phyloP scores from a whole-genome alignment of 352 stramenopile species.

The Aphanomyces euteiches region DNA sequence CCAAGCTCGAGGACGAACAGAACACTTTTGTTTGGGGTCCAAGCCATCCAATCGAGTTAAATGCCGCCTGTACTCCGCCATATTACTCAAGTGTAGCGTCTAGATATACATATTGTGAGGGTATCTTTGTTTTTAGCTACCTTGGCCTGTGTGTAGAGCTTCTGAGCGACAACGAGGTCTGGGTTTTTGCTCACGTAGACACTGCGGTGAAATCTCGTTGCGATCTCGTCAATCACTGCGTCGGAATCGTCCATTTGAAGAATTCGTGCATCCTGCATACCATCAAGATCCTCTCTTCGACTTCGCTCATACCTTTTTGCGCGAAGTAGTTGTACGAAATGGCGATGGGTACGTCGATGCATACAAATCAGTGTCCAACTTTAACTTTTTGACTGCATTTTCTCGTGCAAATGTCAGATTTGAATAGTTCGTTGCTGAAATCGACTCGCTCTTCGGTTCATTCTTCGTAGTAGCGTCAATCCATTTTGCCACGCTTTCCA shows the following conservation, averaged over 20 bases:
- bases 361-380: constrained; percentile 23
- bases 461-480: background rate
- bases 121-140: background rate
- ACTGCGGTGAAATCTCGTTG: constrained; percentile 12
- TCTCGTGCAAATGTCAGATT: background rate
- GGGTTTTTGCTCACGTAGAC: constrained; percentile 4
- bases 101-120: background rate
- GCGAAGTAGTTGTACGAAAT: background rate
- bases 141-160: background rate
- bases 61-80: constrained; percentile 25
- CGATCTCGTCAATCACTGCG: constrained; percentile 6
- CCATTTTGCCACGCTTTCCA: constrained; percentile 3
- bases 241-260: background rate
- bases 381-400: constrained; percentile 29
- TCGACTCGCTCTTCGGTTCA: background rate
- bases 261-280: background rate
- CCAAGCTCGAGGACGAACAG: constrained; percentile 15
- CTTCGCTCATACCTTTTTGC: background rate
- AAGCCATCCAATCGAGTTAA: constrained; percentile 15
- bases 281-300: background rate
- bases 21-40: constrained; percentile 11
- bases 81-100: constrained; percentile 8
- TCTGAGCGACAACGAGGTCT: background rate
- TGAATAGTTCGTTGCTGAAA: background rate
- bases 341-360: constrained; percentile 1